A percentile compares a stretch with the other conserved stretches of the same genome.
phyloP scores from a whole-genome alignment of 2,329 filamentous ascomycete species.

The Pseudogymnoascus sp. region DNA sequence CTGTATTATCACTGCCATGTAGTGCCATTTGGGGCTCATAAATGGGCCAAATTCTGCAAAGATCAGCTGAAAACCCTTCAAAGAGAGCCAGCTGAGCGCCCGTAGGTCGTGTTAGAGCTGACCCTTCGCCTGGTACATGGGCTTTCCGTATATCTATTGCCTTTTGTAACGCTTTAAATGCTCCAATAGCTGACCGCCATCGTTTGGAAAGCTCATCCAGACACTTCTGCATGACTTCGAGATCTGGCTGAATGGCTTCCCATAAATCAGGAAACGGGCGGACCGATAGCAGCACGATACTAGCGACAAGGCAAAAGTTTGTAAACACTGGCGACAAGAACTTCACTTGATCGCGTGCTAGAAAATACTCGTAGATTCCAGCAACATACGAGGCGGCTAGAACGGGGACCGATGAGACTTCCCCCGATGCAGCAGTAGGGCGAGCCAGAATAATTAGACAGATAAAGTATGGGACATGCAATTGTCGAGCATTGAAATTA shows the following conservation, averaged over 20 bases:
- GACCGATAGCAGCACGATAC: background rate
- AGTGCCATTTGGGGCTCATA: background rate
- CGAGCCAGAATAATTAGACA: constrained; percentile 33
- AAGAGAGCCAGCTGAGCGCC: background rate
- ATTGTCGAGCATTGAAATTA: constrained; percentile 33
- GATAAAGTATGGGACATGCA: constrained; percentile 33
- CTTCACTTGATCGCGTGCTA: constrained; percentile 35
- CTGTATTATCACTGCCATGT: background rate
- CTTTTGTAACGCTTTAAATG: background rate
- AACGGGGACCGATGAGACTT: constrained; percentile 30
- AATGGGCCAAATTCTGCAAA: background rate
- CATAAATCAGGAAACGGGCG: background rate
- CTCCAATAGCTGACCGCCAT: background rate
- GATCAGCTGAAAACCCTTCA: background rate
- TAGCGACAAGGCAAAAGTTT: constrained; percentile 34
- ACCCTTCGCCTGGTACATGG: background rate
- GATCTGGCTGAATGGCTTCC: background rate
- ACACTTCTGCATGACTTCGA: background rate
- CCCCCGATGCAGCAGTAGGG: constrained; percentile 17
- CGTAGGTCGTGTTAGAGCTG: background rate
- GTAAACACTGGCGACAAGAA: constrained; percentile 36
- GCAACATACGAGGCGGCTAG: constrained; percentile 35
- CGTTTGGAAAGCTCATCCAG: background rate
- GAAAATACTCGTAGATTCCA: constrained; percentile 37
- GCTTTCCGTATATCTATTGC: background rate